A percentile compares a stretch with the other conserved stretches of the same genome.
Conservation (phyloP, 2,329 filamentous ascomycete genomes). For the Endocalyx cinctus region DNA sequence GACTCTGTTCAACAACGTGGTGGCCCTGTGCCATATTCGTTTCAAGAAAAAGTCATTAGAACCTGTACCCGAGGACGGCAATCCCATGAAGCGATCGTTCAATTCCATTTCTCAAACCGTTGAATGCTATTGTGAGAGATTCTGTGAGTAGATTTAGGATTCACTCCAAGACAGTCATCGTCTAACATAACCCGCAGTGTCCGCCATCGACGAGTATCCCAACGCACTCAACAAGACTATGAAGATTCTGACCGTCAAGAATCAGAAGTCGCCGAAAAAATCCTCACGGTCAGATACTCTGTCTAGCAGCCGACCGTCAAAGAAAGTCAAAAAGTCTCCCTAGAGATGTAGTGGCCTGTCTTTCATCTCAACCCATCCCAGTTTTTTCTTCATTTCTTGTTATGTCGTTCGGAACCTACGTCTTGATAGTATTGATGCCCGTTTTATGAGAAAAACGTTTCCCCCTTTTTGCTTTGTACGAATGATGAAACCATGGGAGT, state of each 20-base stretch:
- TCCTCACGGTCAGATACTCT: too few species aligned
- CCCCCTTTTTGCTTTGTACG: too few species aligned
- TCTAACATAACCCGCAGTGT: too few species aligned
- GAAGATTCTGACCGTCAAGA: slow-evolving; percentile 15
- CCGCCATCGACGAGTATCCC: too few species aligned
- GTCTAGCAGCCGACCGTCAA: slow-evolving; percentile 14
- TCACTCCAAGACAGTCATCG: too few species aligned
- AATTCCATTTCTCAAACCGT: slow-evolving; percentile 16
- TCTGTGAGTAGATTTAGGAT: slow-evolving; percentile 23
- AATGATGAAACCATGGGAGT: too few species aligned
- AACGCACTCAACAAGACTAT: slow-evolving; percentile 17
- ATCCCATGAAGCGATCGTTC: slow-evolving; percentile 10
- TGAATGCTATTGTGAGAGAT: slow-evolving; percentile 15
- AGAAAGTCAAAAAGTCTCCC: slow-evolving; percentile 16
- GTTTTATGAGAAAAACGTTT: too few species aligned
- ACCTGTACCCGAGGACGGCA: slow-evolving; percentile 12
- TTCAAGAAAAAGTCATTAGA: slow-evolving; percentile 23
- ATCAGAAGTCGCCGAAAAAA: slow-evolving; percentile 18
- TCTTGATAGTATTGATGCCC: too few species aligned
- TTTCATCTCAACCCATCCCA: too few species aligned
- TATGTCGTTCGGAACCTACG: too few species aligned
- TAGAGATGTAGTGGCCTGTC: neutral
- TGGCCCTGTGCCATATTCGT: slow-evolving; percentile 25
- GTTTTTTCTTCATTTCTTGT: too few species aligned
- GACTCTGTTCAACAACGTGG: slow-evolving; percentile 23